A percentile compares a stretch with the other conserved stretches of the same genome.
Conservation (phyloP, 305 asterid species). For the Andrographis paniculata region DNA sequence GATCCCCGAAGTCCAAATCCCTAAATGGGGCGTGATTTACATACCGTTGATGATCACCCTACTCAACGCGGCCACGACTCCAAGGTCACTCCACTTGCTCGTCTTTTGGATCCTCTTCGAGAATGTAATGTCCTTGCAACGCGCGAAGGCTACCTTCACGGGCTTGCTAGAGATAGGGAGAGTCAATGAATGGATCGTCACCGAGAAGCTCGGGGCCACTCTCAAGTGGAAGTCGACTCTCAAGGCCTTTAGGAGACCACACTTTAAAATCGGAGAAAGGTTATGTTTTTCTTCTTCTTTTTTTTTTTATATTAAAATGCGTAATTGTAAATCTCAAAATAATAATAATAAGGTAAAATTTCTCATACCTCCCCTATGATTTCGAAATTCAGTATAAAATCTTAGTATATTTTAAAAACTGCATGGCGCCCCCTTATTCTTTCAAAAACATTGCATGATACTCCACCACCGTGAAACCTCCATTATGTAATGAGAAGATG, state of each 20-base stretch:
- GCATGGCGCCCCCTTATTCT: too few species aligned
- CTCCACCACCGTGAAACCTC: too few species aligned
- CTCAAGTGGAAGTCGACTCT: slow-evolving; percentile 37
- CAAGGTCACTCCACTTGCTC: slow-evolving; percentile 30
- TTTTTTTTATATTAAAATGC: slow-evolving; percentile 13
- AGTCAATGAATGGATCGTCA: slow-evolving; percentile 87
- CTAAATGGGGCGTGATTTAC: slow-evolving; percentile 84
- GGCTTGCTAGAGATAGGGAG: slow-evolving; percentile 74
- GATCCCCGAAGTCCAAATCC: slow-evolving; percentile 75
- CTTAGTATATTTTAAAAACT: too few species aligned
- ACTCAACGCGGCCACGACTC: slow-evolving; percentile 78
- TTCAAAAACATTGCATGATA: too few species aligned
- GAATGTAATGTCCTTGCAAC: slow-evolving; percentile 81
- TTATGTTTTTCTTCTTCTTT: not conserved
- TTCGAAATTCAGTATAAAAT: too few species aligned
- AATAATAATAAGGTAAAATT: too few species aligned
- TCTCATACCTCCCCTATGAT: too few species aligned
- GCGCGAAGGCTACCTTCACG: slow-evolving; percentile 66
- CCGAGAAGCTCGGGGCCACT: slow-evolving; percentile 80
- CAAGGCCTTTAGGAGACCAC: slow-evolving; percentile 37
- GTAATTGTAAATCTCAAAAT: too few species aligned
- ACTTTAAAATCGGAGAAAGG: slow-evolving; percentile 57
- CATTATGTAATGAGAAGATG: too few species aligned
- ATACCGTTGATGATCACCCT: slow-evolving; percentile 69
- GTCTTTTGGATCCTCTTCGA: slow-evolving; percentile 33